These are phyloP conservation scores for Malus orientalis DNA, from an alignment of 306 rosid species.

Conservation along the genomic window DNA sequence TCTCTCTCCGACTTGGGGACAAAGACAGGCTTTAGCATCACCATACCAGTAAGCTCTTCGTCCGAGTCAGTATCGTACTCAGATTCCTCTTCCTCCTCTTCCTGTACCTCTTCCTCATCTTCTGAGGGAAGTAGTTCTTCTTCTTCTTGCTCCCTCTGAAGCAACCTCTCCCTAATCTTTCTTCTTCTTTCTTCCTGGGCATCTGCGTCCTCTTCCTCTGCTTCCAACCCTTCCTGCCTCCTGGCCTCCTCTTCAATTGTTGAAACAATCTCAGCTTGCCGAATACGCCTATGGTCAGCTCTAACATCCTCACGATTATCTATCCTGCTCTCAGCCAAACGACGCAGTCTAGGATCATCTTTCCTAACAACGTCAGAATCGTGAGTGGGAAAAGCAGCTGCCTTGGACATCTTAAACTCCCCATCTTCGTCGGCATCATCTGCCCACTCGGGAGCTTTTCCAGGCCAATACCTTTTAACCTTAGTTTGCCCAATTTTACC, in stretches of 20 bases:
- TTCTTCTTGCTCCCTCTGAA: constrained; percentile 82
- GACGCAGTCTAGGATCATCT: constrained; percentile 77
- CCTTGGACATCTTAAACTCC: constrained; percentile 51
- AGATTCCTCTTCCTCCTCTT: constrained; percentile 77
- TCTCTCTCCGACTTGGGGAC: constrained; percentile 93
- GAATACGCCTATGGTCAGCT: constrained; percentile 85
- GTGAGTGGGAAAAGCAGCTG: constrained; percentile 58
- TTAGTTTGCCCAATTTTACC: constrained; percentile 95
- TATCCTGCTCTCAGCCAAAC: constrained; percentile 67
- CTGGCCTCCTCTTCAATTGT: constrained; percentile 80
- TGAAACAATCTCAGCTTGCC: constrained; percentile 91
- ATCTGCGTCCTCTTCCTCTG: constrained; percentile 68
- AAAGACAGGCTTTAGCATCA: constrained; percentile 93
- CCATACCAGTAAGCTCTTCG: constrained; percentile 72
- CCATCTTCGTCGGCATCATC: constrained; percentile 68
- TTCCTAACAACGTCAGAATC: constrained; percentile 42
- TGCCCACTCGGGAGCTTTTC: constrained; percentile 94
- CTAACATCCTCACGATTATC: constrained; percentile 88
- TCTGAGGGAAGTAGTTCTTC: constrained; percentile 46
- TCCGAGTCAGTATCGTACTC: constrained; percentile 95
- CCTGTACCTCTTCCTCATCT: constrained; percentile 74
- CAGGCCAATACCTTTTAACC: constrained; percentile 93
- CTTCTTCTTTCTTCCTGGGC: constrained; percentile 80
- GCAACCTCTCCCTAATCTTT: constrained; percentile 58
- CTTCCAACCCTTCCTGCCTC: constrained; percentile 80